Evolutionary conservation across 2,329 filamentous ascomycete species (phyloP).

Genomic region (Fusarium abutilonis): DNA sequence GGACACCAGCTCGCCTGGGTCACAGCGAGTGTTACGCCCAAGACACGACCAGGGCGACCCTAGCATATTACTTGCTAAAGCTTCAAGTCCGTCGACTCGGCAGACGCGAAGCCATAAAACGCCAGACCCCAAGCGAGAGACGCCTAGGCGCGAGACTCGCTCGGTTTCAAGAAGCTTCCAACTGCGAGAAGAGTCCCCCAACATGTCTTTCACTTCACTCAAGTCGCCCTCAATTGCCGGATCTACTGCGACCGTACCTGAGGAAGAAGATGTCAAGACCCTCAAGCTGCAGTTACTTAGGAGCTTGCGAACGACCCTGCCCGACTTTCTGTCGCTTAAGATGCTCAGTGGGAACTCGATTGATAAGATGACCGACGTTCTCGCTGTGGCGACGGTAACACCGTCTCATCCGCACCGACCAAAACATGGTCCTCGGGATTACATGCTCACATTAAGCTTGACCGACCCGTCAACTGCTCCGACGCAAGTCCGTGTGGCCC

Average conservation of each 20-base stretch:
- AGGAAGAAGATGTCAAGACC: slow-evolving; percentile 46
- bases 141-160: slow-evolving; percentile 41
- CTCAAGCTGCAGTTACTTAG: slow-evolving; percentile 59
- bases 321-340: slow-evolving; percentile 64
- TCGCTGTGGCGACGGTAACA: slow-evolving; percentile 63
- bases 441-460: slow-evolving; percentile 66
- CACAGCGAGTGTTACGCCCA: slow-evolving; percentile 45
- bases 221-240: slow-evolving; percentile 46
- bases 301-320: slow-evolving; percentile 59
- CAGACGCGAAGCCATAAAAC: slow-evolving; percentile 38
- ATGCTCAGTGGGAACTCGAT: slow-evolving; percentile 61
- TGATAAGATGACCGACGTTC: slow-evolving; percentile 61
- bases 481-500: slow-evolving; percentile 61
- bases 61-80: slow-evolving; percentile 43
- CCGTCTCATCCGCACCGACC: slow-evolving; percentile 63
- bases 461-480: slow-evolving; percentile 66
- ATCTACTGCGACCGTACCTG: slow-evolving; percentile 34
- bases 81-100: slow-evolving; percentile 35
- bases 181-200: slow-evolving; percentile 37
- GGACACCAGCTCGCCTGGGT: slow-evolving; percentile 36
- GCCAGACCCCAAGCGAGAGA: slow-evolving; percentile 38
- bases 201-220: slow-evolving; percentile 32
- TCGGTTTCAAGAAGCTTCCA: slow-evolving; percentile 36
- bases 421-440: slow-evolving; percentile 67
- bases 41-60: slow-evolving; percentile 39